Conservation (phyloP, 768 basidiomycete genomes). For the Lentinus tigrinus region DNA sequence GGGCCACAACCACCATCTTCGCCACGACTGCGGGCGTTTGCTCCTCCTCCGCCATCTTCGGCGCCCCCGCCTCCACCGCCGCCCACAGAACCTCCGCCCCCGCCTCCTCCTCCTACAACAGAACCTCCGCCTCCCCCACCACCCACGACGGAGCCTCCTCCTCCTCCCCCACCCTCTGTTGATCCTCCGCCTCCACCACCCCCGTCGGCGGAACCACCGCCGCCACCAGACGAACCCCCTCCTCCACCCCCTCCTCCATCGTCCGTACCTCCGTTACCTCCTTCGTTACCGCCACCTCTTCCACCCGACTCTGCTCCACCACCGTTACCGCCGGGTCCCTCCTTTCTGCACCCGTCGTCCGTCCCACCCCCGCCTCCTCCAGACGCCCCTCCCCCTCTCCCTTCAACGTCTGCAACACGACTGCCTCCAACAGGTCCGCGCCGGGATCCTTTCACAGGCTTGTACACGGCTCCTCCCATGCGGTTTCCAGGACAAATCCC, state of each 20-base stretch:
- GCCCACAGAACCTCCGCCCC: constrained; percentile 25
- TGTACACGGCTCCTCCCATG: neutral
- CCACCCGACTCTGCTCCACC: constrained; percentile 19
- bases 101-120: constrained; percentile 26
- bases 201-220: constrained; percentile 17
- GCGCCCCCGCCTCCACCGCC: constrained; percentile 30
- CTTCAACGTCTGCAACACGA: constrained; percentile 5
- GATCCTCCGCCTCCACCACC: constrained; percentile 25
- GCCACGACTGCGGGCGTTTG: constrained; percentile 26
- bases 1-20: constrained; percentile 32
- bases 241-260: constrained; percentile 17
- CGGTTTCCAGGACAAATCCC: constrained; percentile 23
- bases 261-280: constrained; percentile 20
- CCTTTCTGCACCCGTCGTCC: constrained; percentile 27
- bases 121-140: constrained; percentile 29
- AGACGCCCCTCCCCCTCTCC: constrained; percentile 12
- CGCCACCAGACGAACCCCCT: constrained; percentile 16
- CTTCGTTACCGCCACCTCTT: constrained; percentile 19
- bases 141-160: constrained; percentile 21
- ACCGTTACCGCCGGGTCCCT: constrained; percentile 15
- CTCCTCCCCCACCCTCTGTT: constrained; percentile 23
- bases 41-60: constrained; percentile 30
- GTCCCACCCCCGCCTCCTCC: constrained; percentile 23
- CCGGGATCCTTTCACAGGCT: neutral
- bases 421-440: constrained; percentile 10